Evolutionary conservation across 2,329 filamentous ascomycete genomes (phyloP), one percentile per base, ranked within the genome.

Genomic region (Cladosporium sp.): DNA sequence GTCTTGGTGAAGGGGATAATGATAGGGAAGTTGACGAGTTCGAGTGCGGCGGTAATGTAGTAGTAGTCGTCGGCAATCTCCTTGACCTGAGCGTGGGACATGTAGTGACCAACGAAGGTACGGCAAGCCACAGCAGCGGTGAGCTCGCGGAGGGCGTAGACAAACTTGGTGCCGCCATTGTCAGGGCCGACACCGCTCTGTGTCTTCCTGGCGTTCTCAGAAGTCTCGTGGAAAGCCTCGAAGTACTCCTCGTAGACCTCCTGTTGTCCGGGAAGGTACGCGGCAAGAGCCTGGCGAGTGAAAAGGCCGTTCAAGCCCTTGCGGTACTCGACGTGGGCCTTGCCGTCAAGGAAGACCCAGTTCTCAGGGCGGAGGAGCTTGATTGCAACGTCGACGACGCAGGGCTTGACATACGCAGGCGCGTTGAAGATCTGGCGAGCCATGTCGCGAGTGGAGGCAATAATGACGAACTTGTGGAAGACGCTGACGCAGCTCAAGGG

Each of bases 381-480:
- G 80, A 92, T 89, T 23, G 95, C 95, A 66, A 90, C 88, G 77
- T 98, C 94, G 69, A 99, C 95, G 68, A 99, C 93, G 76, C 93
- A 98, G 49, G 95, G 95, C 83, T 97, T 97, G 77, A 96, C 93
- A 75, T 89, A 98, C 60, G 82, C 78, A 28, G 95, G 95, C 23
- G 93, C 96, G 81, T 97, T 98, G 86, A 98, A 93, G 73, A 98
- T 90, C 80, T 98, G 98, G 73, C 94, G 91, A 66, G 94, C 91
- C 86, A 98, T 92, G 76, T 98, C 95, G 75, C 95, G 92, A 61
- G 90, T 93, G 21, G 93, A 96, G 36, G 93, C 94, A 77, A 99
- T 97, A 65, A 99, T 93, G 70, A 98, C 95, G 78, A 99, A 99
- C 92, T 98, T 99, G 88, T 99, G 95, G 83, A 99, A 99, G 74